phyloP scores from a whole-genome alignment of 352 stramenopile genomes.

The Pythium utonaiense region DNA sequence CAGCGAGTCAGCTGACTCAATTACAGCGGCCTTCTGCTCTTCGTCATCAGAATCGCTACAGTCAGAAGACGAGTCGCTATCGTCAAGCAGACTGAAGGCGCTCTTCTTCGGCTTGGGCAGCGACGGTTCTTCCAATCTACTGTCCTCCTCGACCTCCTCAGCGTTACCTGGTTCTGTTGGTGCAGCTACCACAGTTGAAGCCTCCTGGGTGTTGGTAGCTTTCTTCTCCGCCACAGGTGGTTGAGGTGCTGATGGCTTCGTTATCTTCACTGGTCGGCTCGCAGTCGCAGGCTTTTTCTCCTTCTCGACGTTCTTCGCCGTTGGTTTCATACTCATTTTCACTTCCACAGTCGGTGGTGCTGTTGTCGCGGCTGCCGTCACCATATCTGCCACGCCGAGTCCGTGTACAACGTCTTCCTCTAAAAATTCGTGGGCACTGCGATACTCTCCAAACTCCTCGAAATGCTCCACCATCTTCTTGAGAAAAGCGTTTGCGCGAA shows the following conservation, averaged over 20 bases:
- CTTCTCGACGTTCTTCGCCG: not conserved
- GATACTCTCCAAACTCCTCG: constrained; percentile 91
- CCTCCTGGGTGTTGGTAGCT: not conserved
- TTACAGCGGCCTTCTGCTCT: constrained; percentile 2
- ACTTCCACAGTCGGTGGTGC: constrained; percentile 1
- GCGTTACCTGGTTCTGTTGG: not conserved
- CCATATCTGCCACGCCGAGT: constrained; percentile 1
- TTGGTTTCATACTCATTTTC: not conserved
- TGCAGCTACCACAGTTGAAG: not conserved
- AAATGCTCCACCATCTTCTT: constrained; percentile 89
- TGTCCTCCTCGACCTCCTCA: constrained; percentile 1
- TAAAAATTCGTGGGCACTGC: constrained; percentile 80
- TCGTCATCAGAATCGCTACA: constrained; percentile 25
- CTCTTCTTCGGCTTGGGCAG: constrained; percentile 6
- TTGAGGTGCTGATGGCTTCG: constrained; percentile 2
- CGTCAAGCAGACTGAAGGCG: constrained; percentile 36
- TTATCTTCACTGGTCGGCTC: constrained; percentile 18
- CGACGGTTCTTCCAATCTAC: constrained; percentile 16
- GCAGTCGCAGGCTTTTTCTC: constrained; percentile 9
- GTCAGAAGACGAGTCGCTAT: constrained; percentile 17
- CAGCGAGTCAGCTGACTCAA: constrained; percentile 11
- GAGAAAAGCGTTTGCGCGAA: constrained; percentile 90
- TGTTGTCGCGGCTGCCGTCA: not conserved
- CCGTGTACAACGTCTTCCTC: constrained; percentile 54
- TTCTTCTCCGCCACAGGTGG: not conserved